Evolutionary conservation across 768 basidiomycete genomes (phyloP), one percentile per base, ranked within the genome.

Genomic region (Amanita rubescens): DNA sequence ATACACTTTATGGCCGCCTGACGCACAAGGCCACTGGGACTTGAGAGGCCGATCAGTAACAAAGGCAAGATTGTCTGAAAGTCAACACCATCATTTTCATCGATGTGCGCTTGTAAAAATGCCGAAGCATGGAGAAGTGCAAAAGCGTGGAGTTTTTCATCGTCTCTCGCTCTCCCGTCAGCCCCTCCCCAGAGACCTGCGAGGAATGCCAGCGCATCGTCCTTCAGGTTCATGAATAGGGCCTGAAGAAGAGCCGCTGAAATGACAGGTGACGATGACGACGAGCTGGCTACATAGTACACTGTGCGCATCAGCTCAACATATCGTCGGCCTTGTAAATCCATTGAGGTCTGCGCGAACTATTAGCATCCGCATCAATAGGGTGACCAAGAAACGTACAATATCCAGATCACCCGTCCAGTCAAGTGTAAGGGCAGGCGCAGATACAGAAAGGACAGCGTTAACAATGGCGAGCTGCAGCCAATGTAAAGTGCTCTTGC

Each of bases 1-100:
- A 91, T 67, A 51, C 83, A 85, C 54, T 78, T 77, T 19, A 81
- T 60, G 15, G 84, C 80, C 12, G 74, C 77, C 42, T 69, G 65
- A 19, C 84, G 75, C n/a, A 75, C 68, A 5, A 65, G 63, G 3
- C 57, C 55, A 41, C 76, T 72, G 1, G 65, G 22, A 55, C 73
- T 75, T 49, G 81, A 76, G 11, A 92, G 60, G 9, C 81, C 75
- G 19, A 85, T 76, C 1, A 93, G 69, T 9, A 92, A 63, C 2
- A 82, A 74, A 1, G 90, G 88, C 10, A 93, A 62, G 5, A 94
- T 75, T 0, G 81, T 84, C 65, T 94, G 87, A 67, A 94, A 90
- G 65, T 95, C 93, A 3, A 85, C 66, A 12, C 75, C 71, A 34
- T 75, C 72, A 38, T 75, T 69, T 43, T 77, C 70, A 2, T 72